Base-by-base conservation (phyloP, 2,329 filamentous ascomycete genomes). In the Aureobasidium namibiae region DNA sequence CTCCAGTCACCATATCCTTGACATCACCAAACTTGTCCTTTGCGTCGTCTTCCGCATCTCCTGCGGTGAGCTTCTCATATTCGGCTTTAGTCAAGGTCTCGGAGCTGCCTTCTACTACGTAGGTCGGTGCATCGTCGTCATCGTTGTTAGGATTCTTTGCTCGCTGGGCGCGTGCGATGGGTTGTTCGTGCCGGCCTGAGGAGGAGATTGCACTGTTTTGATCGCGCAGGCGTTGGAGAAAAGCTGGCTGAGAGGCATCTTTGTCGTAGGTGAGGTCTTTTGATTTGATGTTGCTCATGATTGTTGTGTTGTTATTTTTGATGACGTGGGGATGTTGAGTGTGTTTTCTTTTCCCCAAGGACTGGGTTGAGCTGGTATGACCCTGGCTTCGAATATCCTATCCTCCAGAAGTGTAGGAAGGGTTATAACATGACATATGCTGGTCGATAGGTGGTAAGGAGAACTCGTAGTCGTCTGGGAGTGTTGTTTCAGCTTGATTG, bases 91-190 rank as follows among this genome's bases (percentile, higher is more conserved):
- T 83, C 65, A 74, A 72, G 48, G 86, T 80, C 31, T 86, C 80
- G 58, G 89, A 87, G 52, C 84, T 87, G 4, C 81, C 78, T 68
- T 90, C 88, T 64, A 92, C 82, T 4, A 94, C 83, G 54, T 90
- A 84, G 0, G 90, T 79, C 0, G 89, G 89, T 52, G 80, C 86
- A 70, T 92, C 89, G 65, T 92, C 89, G 13, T 87, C 87, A 61
- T 90, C 84, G 41, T 86, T 85, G 65, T 86, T 84, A 61, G 76
- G 71, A 66, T 67, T 81, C 16, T 63, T 72, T 66, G 66, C 80
- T 59, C 69, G 66, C 65, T 73, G 77, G 48, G 76, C 76, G 53
- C 77, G 72, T 11, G 75, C 72, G 23, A 76, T 66, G 10, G 71
- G 72, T 4, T 70, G 70, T 62, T 77, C 77, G 67, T 77, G 76